These are phyloP conservation scores for Starmerella bombi DNA, from an alignment of 805 yeast genomes.

Conservation along the genomic window DNA sequence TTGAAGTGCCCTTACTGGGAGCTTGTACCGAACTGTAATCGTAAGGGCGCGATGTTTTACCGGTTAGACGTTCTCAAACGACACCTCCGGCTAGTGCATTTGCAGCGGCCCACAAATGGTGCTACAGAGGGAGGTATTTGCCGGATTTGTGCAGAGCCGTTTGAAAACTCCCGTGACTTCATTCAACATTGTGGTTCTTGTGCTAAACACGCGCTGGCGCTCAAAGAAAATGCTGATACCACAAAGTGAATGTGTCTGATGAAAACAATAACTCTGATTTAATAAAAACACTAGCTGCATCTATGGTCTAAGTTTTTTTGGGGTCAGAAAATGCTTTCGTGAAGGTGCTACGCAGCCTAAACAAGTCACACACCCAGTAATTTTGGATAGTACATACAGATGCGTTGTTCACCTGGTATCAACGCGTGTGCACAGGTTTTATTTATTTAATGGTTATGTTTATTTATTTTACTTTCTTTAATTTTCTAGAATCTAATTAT, in stretches of 20 bases:
- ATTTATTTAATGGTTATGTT: too few relatives aligned
- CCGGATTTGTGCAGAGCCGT: conserved; percentile 46
- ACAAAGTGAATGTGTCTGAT: too few relatives aligned
- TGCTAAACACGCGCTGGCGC: conserved; percentile 29
- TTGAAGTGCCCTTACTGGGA: conserved; percentile 65
- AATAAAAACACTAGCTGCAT: neutral
- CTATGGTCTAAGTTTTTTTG: neutral
- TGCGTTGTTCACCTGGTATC: too few relatives aligned
- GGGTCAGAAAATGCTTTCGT: neutral
- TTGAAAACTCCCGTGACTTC: conserved; percentile 41
- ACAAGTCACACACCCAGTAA: too few relatives aligned
- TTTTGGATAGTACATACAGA: too few relatives aligned
- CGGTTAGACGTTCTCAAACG: conserved; percentile 63
- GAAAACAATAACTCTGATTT: neutral
- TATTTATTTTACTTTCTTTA: too few relatives aligned
- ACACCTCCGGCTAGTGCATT: conserved; percentile 58
- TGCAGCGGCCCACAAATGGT: conserved; percentile 35
- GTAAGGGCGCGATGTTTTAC: conserved; percentile 63
- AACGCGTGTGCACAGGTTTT: too few relatives aligned
- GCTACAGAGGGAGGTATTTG: conserved; percentile 50
- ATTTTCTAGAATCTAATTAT: too few relatives aligned
- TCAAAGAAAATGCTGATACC: neutral
- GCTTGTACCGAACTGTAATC: conserved; percentile 55
- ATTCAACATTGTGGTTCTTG: conserved; percentile 55
- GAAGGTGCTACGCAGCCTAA: neutral